phyloP scores from a whole-genome alignment of 176 grass and related monocot species.

The Oryza meridionalis region DNA sequence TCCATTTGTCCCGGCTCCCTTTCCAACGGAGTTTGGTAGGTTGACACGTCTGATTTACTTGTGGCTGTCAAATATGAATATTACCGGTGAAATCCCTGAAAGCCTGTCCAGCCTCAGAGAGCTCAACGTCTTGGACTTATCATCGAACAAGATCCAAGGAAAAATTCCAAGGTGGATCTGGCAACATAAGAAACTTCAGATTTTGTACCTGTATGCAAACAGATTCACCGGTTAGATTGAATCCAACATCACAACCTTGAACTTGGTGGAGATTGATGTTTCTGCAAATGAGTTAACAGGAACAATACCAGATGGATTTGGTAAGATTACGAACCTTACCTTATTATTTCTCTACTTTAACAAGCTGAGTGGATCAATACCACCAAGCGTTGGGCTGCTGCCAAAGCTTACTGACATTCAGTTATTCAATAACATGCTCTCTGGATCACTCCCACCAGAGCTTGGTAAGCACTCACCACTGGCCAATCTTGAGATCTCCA shows the following conservation, averaged over 20 bases:
- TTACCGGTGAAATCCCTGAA: slow-evolving; percentile 49
- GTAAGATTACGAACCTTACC: slow-evolving; percentile 40
- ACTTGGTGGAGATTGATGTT: slow-evolving; percentile 51
- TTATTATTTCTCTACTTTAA: slow-evolving; percentile 41
- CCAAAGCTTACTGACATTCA: slow-evolving; percentile 32
- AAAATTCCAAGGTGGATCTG: slow-evolving; percentile 53
- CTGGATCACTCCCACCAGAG: slow-evolving; percentile 50
- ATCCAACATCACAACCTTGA: neutral
- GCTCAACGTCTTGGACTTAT: neutral
- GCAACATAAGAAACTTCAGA: slow-evolving; percentile 40
- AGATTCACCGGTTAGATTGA: slow-evolving; percentile 36
- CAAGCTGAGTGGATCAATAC: slow-evolving; percentile 34
- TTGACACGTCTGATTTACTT: slow-evolving; percentile 38
- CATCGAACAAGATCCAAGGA: slow-evolving; percentile 36
- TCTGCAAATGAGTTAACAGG: slow-evolving; percentile 53
- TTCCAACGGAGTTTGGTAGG: slow-evolving; percentile 50
- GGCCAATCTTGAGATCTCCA: slow-evolving; percentile 41
- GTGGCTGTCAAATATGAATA: slow-evolving; percentile 35
- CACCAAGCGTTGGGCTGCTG: slow-evolving; percentile 43
- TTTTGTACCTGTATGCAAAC: slow-evolving; percentile 36
- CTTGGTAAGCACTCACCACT: slow-evolving; percentile 68
- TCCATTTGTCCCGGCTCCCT: slow-evolving; percentile 35
- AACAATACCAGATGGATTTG: slow-evolving; percentile 40
- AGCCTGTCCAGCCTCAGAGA: slow-evolving; percentile 35
- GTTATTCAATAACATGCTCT: slow-evolving; percentile 54